Conservation (phyloP, 306 rosid species). For the Quercus robur region DNA sequence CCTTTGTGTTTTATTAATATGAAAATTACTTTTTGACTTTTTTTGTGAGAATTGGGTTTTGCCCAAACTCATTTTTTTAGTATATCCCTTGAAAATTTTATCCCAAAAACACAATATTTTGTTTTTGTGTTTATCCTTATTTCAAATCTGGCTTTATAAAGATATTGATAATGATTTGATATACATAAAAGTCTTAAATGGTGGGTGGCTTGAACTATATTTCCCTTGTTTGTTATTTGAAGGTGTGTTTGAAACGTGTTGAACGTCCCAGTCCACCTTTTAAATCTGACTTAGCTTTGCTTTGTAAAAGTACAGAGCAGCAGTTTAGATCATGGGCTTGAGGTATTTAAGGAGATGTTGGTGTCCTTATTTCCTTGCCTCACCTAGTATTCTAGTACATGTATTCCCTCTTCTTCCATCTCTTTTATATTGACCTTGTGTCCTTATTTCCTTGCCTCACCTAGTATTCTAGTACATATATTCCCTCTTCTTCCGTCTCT, state of each 20-base stretch:
- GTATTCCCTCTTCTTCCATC: background rate
- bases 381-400: no score
- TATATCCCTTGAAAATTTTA: no score
- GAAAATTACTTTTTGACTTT: background rate
- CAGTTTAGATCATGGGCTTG: background rate
- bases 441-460: constrained; percentile 7
- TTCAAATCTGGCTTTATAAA: no score
- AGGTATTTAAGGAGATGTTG: constrained; percentile 21
- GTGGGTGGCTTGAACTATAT: background rate
- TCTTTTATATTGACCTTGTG: background rate
- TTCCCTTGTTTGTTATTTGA: constrained; percentile 31
- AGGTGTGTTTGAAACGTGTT: constrained; percentile 22
- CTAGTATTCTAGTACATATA: background rate
- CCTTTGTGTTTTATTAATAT: no score
- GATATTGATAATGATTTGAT: no score
- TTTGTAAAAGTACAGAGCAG: constrained; percentile 4
- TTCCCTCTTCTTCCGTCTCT: background rate
- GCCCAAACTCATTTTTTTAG: background rate
- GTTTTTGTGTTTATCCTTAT: no score
- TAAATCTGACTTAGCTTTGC: constrained; percentile 32
- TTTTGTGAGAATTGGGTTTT: background rate
- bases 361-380: constrained; percentile 6
- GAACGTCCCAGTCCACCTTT: constrained; percentile 15
- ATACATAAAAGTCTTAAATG: background rate
- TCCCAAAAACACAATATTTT: no score